Evolutionary conservation across 2,329 filamentous ascomycete genomes (phyloP).

Genomic region (Neofusicoccum sp.): DNA sequence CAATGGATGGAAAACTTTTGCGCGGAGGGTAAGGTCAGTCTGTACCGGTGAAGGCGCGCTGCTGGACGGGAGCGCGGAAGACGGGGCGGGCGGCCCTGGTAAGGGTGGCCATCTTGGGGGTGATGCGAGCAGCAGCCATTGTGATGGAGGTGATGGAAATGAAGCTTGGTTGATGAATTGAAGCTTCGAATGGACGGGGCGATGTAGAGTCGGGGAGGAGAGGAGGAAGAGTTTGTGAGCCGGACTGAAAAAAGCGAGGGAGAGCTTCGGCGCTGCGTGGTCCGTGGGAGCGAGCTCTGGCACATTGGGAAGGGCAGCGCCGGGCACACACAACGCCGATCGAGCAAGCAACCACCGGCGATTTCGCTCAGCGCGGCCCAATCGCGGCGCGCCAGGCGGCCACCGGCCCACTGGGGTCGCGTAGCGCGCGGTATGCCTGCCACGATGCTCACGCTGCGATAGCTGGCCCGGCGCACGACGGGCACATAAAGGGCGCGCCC

Average conservation of each 20-base stretch:
- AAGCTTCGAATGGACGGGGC: constrained; percentile 19
- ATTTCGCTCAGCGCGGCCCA: constrained; percentile 14
- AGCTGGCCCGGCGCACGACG: constrained; percentile 7
- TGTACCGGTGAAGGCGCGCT: constrained; percentile 73
- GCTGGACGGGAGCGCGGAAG: constrained; percentile 66
- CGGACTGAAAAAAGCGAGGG: constrained; percentile 17
- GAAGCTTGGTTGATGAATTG: constrained; percentile 17
- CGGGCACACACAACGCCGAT: constrained; percentile 12
- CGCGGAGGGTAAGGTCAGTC: constrained; percentile 41
- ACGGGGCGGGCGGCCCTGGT: constrained; percentile 76
- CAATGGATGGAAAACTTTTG: constrained; percentile 19
- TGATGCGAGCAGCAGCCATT: constrained; percentile 78
- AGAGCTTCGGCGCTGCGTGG: constrained; percentile 17
- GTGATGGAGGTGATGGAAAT: constrained; percentile 51
- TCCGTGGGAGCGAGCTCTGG: constrained; percentile 13
- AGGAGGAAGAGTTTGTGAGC: constrained; percentile 14
- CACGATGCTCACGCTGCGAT: constrained; percentile 5
- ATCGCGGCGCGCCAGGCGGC: constrained; percentile 11
- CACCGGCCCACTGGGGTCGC: constrained; percentile 7
- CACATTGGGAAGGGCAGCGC: constrained; percentile 14
- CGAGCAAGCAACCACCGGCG: constrained; percentile 5
- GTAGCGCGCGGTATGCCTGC: constrained; percentile 8
- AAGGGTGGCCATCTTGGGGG: constrained; percentile 75
- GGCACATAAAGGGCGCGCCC: constrained; percentile 10
- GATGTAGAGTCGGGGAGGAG: constrained; percentile 15